Conservation (phyloP, 352 stramenopile genomes). For the Chrysophaeum taylorii region DNA sequence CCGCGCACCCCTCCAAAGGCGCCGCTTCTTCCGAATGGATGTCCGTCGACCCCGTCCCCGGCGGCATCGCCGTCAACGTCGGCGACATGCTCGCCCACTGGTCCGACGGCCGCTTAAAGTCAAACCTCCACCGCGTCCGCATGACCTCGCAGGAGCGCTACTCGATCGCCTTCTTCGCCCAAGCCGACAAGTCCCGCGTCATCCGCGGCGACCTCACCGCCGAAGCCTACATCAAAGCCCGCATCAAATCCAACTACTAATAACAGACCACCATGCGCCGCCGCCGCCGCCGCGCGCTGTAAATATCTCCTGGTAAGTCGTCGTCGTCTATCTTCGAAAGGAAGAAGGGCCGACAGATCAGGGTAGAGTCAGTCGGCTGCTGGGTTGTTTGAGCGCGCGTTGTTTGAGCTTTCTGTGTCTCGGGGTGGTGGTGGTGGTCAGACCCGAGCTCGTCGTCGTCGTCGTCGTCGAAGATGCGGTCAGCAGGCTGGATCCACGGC, state of each 20-base stretch:
- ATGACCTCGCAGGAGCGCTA: constrained; percentile 29
- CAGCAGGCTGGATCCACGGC: no score
- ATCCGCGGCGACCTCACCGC: constrained; percentile 35
- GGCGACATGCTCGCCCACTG: constrained; percentile 43
- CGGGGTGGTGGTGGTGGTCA: no score
- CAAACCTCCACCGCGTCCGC: constrained; percentile 42
- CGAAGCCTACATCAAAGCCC: constrained; percentile 32
- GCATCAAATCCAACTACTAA: constrained; percentile 28
- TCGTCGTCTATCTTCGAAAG: no score
- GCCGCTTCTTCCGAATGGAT: constrained; percentile 23
- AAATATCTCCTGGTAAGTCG: no score
- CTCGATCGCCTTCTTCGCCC: constrained; percentile 36
- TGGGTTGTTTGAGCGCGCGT: no score
- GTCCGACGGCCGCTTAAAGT: constrained; percentile 32
- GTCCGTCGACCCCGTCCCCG: constrained; percentile 31
- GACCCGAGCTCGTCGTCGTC: no score
- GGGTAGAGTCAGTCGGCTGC: no score
- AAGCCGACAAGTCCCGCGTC: constrained; percentile 31
- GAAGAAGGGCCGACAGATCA: no score
- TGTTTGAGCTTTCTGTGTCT: no score
- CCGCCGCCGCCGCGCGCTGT: no score
- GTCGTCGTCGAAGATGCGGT: no score
- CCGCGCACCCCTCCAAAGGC: constrained; percentile 26
- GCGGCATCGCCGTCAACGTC: constrained; percentile 43
- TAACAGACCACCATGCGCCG: no score